Base-by-base conservation (phyloP, 805 yeast species). In the Ogataea haglerorum region DNA sequence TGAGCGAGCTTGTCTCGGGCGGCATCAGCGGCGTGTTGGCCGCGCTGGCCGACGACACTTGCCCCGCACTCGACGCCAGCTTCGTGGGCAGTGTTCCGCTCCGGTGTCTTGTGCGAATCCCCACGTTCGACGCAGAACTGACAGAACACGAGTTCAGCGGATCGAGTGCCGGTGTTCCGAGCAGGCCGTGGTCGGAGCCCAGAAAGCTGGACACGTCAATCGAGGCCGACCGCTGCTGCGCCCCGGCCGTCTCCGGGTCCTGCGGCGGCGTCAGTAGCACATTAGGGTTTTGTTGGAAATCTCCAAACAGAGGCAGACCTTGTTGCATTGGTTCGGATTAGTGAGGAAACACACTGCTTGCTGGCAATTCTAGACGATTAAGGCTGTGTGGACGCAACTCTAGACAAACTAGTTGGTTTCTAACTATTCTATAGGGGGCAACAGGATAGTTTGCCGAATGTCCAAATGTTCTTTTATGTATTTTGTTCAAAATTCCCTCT, bases 1-100 rank as follows among this genome's bases (percentile, higher is more conserved):
- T 51, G 17, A 54, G 30, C 10, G 40, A 25, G 32, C 31, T 34
- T 12, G 38, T 29, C 15, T 47, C 49, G 3, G 48, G 52, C 13
- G 46, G 50, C 15, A 49, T 34, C 33, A 51, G 41, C 10, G 53
- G 55, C 10, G 54, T 51, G 32, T 48, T 47, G 3, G 48, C 28
- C 17, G 47, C 31, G 40, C 49, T 48, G 28, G 46, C 34, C 24
- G 51, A 43, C 23, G 50, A 45, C 2, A 45, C 51, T 34, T 42
- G 41, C 2, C 59, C 45, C 34, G 49, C 28, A 21, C 49, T 49
- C 12, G 49, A 37, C 30, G 64, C 54, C 40, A 80, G 70, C 34
- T 82, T 65, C 15, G 89, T 79, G 7, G 93, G 91, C 34, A 85
- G 64, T 10, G 95, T 85, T 2, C 93, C 93, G 2, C 93, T 85